Percentiles rank a stretch among this genome's conserved stretches.
Conservation (phyloP, 352 stramenopile species). For the Pythium plurisporium region DNA sequence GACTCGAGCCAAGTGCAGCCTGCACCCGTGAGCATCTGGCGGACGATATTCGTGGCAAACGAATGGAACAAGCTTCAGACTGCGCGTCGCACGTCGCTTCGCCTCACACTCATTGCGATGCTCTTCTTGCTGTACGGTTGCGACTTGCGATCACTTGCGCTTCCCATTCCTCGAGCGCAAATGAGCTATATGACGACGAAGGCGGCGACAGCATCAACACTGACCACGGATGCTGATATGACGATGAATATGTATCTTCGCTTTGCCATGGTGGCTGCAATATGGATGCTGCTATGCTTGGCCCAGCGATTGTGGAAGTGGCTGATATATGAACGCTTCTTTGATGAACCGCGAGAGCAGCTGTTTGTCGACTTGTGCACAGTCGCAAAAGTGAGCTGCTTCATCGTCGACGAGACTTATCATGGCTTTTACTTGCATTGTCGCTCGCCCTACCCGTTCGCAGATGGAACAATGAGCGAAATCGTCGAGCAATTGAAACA, state of each 20-base stretch:
- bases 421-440: slow-evolving; percentile 96
- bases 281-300: slow-evolving; percentile 73
- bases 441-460: slow-evolving; percentile 89
- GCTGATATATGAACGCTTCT: slow-evolving; percentile 79
- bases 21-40: slow-evolving; percentile 87
- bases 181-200: slow-evolving; percentile 48
- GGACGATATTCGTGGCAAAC: slow-evolving; percentile 93
- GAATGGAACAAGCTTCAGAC: slow-evolving; percentile 92
- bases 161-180: slow-evolving; percentile 54
- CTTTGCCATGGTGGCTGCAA: slow-evolving; percentile 87
- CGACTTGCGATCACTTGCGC: slow-evolving; percentile 38
- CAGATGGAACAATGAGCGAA: slow-evolving; percentile 91
- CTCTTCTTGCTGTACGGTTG: slow-evolving; percentile 87
- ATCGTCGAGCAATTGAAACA: slow-evolving; percentile 89
- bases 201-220: slow-evolving; percentile 29
- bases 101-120: slow-evolving; percentile 79
- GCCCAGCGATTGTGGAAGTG: slow-evolving; percentile 88
- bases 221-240: slow-evolving; percentile 27
- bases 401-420: slow-evolving; percentile 91
- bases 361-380: slow-evolving; percentile 94
- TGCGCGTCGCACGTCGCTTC: slow-evolving; percentile 66
- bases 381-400: slow-evolving; percentile 89
- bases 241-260: slow-evolving; percentile 83
- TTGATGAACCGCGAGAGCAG: slow-evolving; percentile 60
- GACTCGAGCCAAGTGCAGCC: slow-evolving; percentile 41